Evolutionary conservation across 2,329 filamentous ascomycete genomes (phyloP), one percentile per base, ranked within the genome.

Genomic region (Rugonectria rugulosa): DNA sequence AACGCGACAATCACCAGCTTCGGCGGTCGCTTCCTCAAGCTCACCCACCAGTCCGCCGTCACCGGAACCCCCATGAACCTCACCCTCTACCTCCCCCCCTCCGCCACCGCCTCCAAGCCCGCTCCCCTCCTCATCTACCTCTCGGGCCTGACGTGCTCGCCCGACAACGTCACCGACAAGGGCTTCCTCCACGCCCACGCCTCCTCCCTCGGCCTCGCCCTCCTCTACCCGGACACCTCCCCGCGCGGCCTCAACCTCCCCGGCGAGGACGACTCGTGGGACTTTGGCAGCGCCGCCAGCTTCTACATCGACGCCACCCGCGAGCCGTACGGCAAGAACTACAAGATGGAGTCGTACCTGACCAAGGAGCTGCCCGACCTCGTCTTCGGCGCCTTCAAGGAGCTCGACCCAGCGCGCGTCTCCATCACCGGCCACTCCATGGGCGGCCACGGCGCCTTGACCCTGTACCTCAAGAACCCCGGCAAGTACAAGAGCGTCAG

Each of bases 321-420:
- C 62, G 82, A 84, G 24, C 92, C 92, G 9, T 99, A 88, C 81
- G 79, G 79, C 56, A 79, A 80, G 49, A 86, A 91, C 72, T 99
- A 99, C 82, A 88, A 88, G 66, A 99, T 99, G 95, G 92, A 98
- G 81, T 87, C 83, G 60, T 99, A 99, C 79, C 83, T 99, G 64
- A 88, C 89, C n/a, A 75, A 84, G 49, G 95, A 99, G 77, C 86
- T 99, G n/a, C 94, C 93, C 1, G 77, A 81, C 14, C 80, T 87
- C 1, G 82, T 98, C 20, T 96, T 93, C 74, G 74, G 75, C 24
- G 81, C 84, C 21, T 96, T 92, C 76, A 79, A 84, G 24, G 81
- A 73, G 64, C 79, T 99, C 24, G 94, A 98, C 73, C 69, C 75
- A 0, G 75, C 69, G 23, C 82, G 88, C 34, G 87, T 97, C 51